Conservation (phyloP, 2,329 filamentous ascomycete species). For the Blastomyces gilchristii region DNA sequence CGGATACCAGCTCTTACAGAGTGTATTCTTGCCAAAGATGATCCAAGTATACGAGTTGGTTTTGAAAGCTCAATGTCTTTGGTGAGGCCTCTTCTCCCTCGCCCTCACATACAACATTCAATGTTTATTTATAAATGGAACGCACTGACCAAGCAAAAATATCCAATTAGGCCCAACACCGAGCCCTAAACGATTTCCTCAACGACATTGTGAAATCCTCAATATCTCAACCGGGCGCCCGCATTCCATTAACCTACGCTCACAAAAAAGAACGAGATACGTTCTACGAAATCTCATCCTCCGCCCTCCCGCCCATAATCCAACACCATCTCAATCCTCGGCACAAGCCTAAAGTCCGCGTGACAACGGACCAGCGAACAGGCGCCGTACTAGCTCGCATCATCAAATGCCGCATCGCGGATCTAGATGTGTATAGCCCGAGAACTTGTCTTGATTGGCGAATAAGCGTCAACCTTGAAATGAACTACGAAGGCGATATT, state of each 20-base stretch:
- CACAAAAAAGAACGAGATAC: slow-evolving; percentile 75
- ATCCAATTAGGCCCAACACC: slow-evolving; percentile 59
- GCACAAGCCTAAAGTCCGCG: slow-evolving; percentile 55
- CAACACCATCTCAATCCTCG: slow-evolving; percentile 50
- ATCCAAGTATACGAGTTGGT: slow-evolving; percentile 43
- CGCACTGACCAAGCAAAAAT: slow-evolving; percentile 14
- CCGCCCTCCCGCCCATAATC: slow-evolving; percentile 55
- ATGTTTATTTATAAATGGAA: neutral
- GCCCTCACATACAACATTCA: neutral
- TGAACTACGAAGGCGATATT: slow-evolving; percentile 65
- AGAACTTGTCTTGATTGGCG: slow-evolving; percentile 73
- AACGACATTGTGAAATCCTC: slow-evolving; percentile 56
- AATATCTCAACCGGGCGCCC: slow-evolving; percentile 31
- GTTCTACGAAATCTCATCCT: slow-evolving; percentile 64
- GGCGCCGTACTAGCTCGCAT: slow-evolving; percentile 66
- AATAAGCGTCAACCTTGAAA: slow-evolving; percentile 89
- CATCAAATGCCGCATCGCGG: slow-evolving; percentile 78
- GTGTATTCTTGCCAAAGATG: slow-evolving; percentile 53
- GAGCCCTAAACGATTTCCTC: slow-evolving; percentile 70
- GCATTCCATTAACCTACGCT: slow-evolving; percentile 55
- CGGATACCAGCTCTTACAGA: slow-evolving; percentile 59
- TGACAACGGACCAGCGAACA: slow-evolving; percentile 66
- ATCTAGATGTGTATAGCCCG: slow-evolving; percentile 80
- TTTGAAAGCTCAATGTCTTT: slow-evolving; percentile 89
- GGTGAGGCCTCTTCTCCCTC: slow-evolving; percentile 41